Evolutionary conservation across 768 basidiomycete species (phyloP), one percentile per base, ranked within the genome.

Genomic region (Boletus bicolor): DNA sequence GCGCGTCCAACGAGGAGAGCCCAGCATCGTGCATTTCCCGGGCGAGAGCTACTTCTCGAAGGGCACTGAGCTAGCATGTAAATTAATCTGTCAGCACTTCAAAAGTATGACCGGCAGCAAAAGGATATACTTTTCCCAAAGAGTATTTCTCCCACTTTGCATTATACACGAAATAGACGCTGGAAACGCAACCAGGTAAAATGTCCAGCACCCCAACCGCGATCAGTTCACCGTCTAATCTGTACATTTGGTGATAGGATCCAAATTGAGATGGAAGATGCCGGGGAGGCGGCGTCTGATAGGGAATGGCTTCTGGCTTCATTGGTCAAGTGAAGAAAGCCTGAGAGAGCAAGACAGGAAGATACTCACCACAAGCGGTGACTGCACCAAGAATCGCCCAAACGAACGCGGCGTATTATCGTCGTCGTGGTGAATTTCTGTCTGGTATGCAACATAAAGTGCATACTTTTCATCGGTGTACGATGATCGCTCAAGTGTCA

Each of bases 131-230:
- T 77, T 95, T 93, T 26, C 93, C 93, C 44, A 93, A 66, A 4
- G 88, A 89, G 64, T 82, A 82, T 41, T 77, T 76, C 49, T 88
- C 84, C 77, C 83, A 91, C 24, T 75, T 74, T 36, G 79, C 77
- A 58, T 91, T 84, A 72, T 95, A 98, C 74, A 95, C 86, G 72
- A 98, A 95, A 72, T 98, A 98, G 5, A 89, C 87, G 57, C 81
- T 77, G 5, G 88, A 92, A 4, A 98, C 86, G 58, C 95, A 93
- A 35, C 72, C 70, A 0, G 94, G 95, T 28, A 99, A 77, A 52
- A 99, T 86, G 69, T 98, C 97, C 52, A 98, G 75, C 30, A 98
- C 91, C 6, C 84, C 86, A 66, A 98, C 77, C 0, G 91, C 97
- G 49, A 97, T 80, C 11, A 98, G 77, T 66, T 85, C 70, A 4